Percentiles rank a stretch among this genome's conserved stretches.
These are phyloP conservation scores for Triglochin maritima DNA, from an alignment of 106 monocot species.

Conservation along the genomic window DNA sequence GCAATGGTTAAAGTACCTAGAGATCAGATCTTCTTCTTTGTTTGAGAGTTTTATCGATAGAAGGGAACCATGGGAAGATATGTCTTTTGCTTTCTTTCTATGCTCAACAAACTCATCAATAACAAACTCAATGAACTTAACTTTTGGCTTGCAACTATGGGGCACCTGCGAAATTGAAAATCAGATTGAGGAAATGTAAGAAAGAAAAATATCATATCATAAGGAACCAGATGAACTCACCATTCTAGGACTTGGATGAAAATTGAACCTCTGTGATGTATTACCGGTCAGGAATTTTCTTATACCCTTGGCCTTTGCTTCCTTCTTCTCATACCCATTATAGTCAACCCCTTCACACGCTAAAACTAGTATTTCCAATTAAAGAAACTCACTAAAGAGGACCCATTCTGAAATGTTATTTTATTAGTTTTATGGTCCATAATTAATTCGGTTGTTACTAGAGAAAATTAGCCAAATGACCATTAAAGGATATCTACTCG, in stretches of 20 bases:
- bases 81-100: conserved; percentile 35
- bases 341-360: conserved; percentile 83
- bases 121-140: conserved; percentile 56
- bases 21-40: conserved; percentile 38
- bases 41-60: conserved; percentile 34
- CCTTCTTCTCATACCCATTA: conserved; percentile 69
- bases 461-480: background rate
- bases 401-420: no score
- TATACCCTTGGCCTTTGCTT: conserved; percentile 52
- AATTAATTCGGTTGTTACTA: background rate
- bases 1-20: conserved; percentile 48
- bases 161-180: conserved; percentile 47
- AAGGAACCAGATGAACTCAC: conserved; percentile 18
- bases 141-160: conserved; percentile 82
- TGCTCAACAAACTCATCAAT: conserved; percentile 70
- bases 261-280: conserved; percentile 64
- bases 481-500: conserved; percentile 95
- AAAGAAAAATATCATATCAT: background rate
- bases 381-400: conserved; percentile 27
- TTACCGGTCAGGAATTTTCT: conserved; percentile 84
- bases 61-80: conserved; percentile 17
- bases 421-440: no score
- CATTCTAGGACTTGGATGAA: conserved; percentile 96
- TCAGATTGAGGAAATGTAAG: conserved; percentile 2
- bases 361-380: conserved; percentile 66